A percentile compares a stretch with the other conserved stretches of the same genome.
Conservation (phyloP, 192 early-diverging fungal genomes). For the Linnemannia schmuckeri region DNA sequence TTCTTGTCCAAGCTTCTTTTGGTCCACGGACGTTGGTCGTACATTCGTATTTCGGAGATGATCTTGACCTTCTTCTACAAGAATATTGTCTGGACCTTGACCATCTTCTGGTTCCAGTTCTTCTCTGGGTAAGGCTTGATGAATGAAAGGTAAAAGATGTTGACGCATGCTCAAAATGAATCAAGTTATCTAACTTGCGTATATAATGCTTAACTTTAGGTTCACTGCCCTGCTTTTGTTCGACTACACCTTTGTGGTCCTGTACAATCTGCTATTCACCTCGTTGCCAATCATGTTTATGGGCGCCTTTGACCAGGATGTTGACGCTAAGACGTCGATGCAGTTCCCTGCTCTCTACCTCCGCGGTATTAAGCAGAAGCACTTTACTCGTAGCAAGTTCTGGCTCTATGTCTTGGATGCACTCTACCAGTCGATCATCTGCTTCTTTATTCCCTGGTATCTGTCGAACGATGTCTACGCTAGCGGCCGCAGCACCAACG, state of each 20-base stretch:
- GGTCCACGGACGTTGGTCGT: constrained; percentile 96
- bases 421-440: constrained; percentile 78
- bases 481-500: constrained; percentile 63
- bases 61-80: constrained; percentile 96
- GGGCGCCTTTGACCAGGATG: constrained; percentile 90
- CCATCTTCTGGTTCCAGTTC: constrained; percentile 93
- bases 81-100: constrained; percentile 90
- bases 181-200: neutral
- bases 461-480: constrained; percentile 62
- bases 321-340: constrained; percentile 74
- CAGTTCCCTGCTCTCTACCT: constrained; percentile 85
- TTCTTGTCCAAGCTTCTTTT: constrained; percentile 86
- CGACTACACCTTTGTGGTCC: constrained; percentile 90
- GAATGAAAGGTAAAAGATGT: neutral
- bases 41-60: constrained; percentile 87
- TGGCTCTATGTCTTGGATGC: constrained; percentile 81
- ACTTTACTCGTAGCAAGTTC: constrained; percentile 82
- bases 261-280: constrained; percentile 92
- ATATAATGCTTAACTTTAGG: constrained; percentile 32
- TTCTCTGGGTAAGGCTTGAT: constrained; percentile 72
- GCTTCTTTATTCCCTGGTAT: constrained; percentile 75
- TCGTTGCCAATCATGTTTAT: constrained; percentile 81
- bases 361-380: constrained; percentile 76
- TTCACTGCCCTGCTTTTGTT: constrained; percentile 85
- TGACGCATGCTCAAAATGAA: neutral